A percentile compares a stretch with the other conserved stretches of the same genome.
phyloP scores from a whole-genome alignment of 345 rosid species.

The Eucalyptus pauciflora region DNA sequence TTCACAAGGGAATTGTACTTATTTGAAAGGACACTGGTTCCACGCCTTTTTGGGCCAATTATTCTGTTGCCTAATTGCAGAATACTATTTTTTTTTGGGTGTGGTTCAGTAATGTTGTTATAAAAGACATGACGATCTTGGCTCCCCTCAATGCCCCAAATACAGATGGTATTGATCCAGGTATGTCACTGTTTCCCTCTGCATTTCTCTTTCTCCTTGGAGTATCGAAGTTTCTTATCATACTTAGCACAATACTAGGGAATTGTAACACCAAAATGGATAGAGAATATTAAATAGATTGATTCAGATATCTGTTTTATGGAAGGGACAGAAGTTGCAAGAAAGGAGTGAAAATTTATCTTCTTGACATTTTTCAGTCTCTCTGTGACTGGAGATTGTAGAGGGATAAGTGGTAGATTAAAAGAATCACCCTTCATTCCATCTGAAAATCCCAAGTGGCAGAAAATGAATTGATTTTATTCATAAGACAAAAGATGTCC shows the following conservation, averaged over 20 bases:
- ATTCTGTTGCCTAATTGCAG: background rate
- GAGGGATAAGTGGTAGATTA: background rate
- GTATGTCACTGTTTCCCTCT: slow-evolving; percentile 9
- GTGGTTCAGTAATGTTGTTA: slow-evolving; percentile 60
- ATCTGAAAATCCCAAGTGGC: background rate
- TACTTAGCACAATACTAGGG: background rate
- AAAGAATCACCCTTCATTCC: background rate
- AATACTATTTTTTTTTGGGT: background rate
- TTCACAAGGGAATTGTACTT: background rate
- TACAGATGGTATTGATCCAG: slow-evolving; percentile 98
- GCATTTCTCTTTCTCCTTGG: background rate
- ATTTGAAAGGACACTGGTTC: background rate
- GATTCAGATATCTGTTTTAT: background rate
- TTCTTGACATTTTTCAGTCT: background rate
- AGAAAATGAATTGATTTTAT: background rate
- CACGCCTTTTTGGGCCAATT: background rate
- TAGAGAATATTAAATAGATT: background rate
- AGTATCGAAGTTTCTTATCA: background rate
- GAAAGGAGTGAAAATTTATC: background rate
- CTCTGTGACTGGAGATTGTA: background rate
- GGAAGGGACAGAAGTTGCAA: background rate
- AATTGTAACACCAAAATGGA: background rate
- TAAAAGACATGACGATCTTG: slow-evolving; percentile 75
- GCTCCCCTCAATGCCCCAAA: slow-evolving; percentile 96
- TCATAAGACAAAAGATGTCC: background rate